A percentile compares a stretch with the other conserved stretches of the same genome.
Evolutionary conservation across 371 early-diverging fungal genomes (phyloP).

Genomic region (Mortierella sp.): DNA sequence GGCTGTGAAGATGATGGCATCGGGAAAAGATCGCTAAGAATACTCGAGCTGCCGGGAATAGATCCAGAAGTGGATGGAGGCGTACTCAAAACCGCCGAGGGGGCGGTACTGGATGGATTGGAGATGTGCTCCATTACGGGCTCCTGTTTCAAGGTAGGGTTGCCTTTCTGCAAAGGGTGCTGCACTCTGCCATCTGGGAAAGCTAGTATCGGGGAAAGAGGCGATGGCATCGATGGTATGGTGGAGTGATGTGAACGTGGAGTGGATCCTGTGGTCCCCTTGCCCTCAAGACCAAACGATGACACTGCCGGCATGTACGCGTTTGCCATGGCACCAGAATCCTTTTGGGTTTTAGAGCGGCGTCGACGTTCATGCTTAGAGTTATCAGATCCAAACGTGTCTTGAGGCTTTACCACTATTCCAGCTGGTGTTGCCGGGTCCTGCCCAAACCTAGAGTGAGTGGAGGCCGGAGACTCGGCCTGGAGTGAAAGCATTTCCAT

Average conservation of each 20-base stretch:
- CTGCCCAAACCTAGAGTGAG: neutral
- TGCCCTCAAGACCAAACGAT: neutral
- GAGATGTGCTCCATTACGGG: neutral
- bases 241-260: constrained; percentile 1
- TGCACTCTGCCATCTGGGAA: too few species aligned
- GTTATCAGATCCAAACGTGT: neutral
- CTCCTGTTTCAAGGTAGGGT: constrained; percentile 10
- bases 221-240: constrained; percentile 17
- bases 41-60: neutral
- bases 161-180: constrained; percentile 5
- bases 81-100: neutral
- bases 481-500: neutral
- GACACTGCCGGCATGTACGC: neutral
- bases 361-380: neutral
- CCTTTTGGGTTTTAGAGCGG: constrained; percentile 13
- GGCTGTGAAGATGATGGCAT: constrained; percentile 2
- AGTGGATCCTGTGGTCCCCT: constrained; percentile 1
- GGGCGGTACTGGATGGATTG: neutral
- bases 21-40: constrained; percentile 6
- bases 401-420: neutral
- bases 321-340: neutral
- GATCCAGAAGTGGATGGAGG: constrained; percentile 12
- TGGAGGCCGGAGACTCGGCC: neutral
- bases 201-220: constrained; percentile 6
- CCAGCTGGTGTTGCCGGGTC: neutral